These are phyloP conservation scores for Mycosarcoma maydis DNA, from an alignment of 1,284 basidiomycete species.

Conservation along the genomic window DNA sequence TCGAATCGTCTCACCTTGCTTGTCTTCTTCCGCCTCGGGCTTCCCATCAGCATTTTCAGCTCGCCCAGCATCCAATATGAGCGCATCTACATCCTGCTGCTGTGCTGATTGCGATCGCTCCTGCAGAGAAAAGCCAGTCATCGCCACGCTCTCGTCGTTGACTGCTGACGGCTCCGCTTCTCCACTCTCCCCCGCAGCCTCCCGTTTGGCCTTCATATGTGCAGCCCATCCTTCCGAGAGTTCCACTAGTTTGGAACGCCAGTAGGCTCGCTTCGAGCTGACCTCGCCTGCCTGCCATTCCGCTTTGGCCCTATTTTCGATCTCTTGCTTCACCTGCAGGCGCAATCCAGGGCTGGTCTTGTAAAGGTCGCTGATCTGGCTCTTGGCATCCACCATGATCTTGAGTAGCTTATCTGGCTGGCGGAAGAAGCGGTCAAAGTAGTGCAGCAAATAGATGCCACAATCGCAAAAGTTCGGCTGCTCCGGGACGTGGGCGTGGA, in stretches of 20 bases:
- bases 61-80: slow-evolving; percentile 5
- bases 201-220: slow-evolving; percentile 1
- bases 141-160: neutral
- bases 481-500: slow-evolving; percentile 69
- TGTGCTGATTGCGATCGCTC: neutral
- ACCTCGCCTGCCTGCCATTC: slow-evolving; percentile 44
- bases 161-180: neutral
- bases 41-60: too few species aligned
- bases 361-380: neutral
- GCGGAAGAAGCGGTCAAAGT: slow-evolving; percentile 60
- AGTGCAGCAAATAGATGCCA: slow-evolving; percentile 70
- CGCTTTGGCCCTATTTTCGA: slow-evolving; percentile 1
- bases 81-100: neutral
- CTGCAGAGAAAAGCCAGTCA: neutral
- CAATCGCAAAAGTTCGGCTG: slow-evolving; percentile 88
- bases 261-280: slow-evolving; percentile 28
- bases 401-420: slow-evolving; percentile 46
- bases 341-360: slow-evolving; percentile 1
- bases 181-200: slow-evolving; percentile 13
- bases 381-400: slow-evolving; percentile 11
- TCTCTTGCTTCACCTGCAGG: neutral
- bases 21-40: too few species aligned
- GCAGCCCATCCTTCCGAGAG: slow-evolving; percentile 28
- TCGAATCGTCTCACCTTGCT: neutral
- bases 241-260: slow-evolving; percentile 18